A percentile compares a stretch with the other conserved stretches of the same genome.
Conservation (phyloP, 2,329 filamentous ascomycete genomes). For the Phaeosphaeria sp. region DNA sequence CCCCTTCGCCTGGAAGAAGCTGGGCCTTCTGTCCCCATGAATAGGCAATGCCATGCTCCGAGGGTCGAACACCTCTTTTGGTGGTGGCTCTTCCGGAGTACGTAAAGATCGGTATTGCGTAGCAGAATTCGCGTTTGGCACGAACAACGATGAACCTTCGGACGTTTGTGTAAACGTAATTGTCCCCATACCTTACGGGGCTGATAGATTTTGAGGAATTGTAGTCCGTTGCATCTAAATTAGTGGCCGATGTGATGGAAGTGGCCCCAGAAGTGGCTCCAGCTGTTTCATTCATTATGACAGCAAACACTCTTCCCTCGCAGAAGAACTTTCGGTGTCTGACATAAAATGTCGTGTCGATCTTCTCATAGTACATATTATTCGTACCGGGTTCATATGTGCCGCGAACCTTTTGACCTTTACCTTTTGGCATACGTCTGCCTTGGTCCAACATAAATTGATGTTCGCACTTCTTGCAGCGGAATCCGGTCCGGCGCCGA, state of each 20-base stretch:
- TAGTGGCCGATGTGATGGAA: neutral
- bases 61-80: constrained; percentile 13
- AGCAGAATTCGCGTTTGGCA: constrained; percentile 13
- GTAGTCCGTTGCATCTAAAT: neutral
- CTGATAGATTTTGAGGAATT: neutral
- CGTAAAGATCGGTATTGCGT: constrained; percentile 16
- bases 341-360: constrained; percentile 6
- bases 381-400: neutral
- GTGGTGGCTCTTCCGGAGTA: constrained; percentile 10
- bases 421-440: neutral
- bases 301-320: constrained; percentile 11
- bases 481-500: neutral
- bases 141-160: constrained; percentile 20
- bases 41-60: constrained; percentile 50
- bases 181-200: neutral
- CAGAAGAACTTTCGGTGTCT: constrained; percentile 1
- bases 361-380: too few relatives aligned
- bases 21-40: constrained; percentile 10
- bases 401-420: neutral
- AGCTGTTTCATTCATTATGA: constrained; percentile 11
- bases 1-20: constrained; percentile 25
- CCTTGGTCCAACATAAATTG: neutral
- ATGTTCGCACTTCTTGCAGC: neutral
- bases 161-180: constrained; percentile 5
- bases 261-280: too few relatives aligned